Percentiles rank a stretch among this genome's conserved stretches.
Evolutionary conservation across 371 early-diverging fungal species (phyloP).

Genomic region (Mucor saturninus): DNA sequence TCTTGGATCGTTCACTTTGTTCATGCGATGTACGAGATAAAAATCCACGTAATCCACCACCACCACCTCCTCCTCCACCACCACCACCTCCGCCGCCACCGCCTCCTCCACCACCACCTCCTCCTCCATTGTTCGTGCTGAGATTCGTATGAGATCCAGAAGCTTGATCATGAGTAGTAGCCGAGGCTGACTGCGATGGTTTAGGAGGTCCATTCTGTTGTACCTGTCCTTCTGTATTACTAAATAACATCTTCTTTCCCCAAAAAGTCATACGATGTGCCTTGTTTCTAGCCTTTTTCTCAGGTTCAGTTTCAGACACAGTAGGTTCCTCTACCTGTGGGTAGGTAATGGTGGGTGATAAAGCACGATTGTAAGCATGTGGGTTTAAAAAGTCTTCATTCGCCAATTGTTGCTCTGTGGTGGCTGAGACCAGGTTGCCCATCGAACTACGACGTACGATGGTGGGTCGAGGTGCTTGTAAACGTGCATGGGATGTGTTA

Average conservation of each 20-base stretch:
- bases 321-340: slow-evolving; percentile 5
- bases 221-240: slow-evolving; percentile 4
- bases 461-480: slow-evolving; percentile 38
- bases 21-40: slow-evolving; percentile 34
- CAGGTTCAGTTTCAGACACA: slow-evolving; percentile 18
- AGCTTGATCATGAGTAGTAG: background rate
- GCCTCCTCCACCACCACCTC: no score
- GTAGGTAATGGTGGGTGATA: slow-evolving; percentile 16
- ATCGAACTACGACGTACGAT: slow-evolving; percentile 46
- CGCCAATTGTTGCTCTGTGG: slow-evolving; percentile 16
- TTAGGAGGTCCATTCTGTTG: slow-evolving; percentile 7
- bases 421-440: slow-evolving; percentile 30
- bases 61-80: background rate
- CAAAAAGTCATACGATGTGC: slow-evolving; percentile 58
- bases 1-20: slow-evolving; percentile 21
- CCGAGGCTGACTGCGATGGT: slow-evolving; percentile 19
- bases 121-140: no score
- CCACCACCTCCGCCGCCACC: no score
- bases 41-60: slow-evolving; percentile 28
- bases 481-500: background rate
- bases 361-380: slow-evolving; percentile 16
- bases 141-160: no score
- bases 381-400: slow-evolving; percentile 3
- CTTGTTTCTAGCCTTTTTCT: slow-evolving; percentile 49
- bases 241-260: slow-evolving; percentile 53